Base-by-base conservation (phyloP, 306 rosid species). In the Lathyrus aphaca region DNA sequence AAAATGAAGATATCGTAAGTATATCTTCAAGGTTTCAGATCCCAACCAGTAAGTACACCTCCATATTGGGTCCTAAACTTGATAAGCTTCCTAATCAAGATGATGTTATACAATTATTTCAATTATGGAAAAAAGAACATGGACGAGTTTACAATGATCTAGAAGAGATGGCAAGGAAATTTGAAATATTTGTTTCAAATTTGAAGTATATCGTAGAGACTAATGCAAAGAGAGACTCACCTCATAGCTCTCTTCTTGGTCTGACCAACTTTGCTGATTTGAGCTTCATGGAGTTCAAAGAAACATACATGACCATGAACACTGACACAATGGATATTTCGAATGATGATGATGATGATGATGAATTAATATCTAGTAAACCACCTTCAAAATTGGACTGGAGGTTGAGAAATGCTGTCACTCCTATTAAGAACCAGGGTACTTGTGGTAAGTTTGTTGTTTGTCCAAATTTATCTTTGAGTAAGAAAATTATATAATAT, bases 231-330 rank as follows among this genome's bases (percentile, higher is more conserved):
- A 82, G 68, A 64, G 68, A 4, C 5, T 79, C 77, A 0, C 2
- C 66, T 4, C 66, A 35, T n/a, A 61, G 14, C 3, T 73, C 35
- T 21, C 50, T 61, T 43, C 49, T 84, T 56, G 86, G 96, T 48
- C 19, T 84, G 51, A 89, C 76, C 73, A 43, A 68, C 57, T 89
- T 86, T 76, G 77, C 88, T 5, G 88, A 86, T 66, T 43, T 77
- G 88, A 89, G 86, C 35, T 67, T 71, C 9, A 54, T 68, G 15
- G 89, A 84, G 74, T 72, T 86, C 25, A 55, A 69, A 81, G 76
- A 14, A 45, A 27, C 10, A n/a, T 71, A 38, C 21, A 44, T 77
- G 63, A 32, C 81, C 0, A 37, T 3, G 1, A 1, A 37, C 64
- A 16, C 0, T 3, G 16, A 7, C 25, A 45, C 3, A 60, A 65